Base-by-base conservation (phyloP, 2,329 filamentous ascomycete species). In the Leptodontidium sp. region DNA sequence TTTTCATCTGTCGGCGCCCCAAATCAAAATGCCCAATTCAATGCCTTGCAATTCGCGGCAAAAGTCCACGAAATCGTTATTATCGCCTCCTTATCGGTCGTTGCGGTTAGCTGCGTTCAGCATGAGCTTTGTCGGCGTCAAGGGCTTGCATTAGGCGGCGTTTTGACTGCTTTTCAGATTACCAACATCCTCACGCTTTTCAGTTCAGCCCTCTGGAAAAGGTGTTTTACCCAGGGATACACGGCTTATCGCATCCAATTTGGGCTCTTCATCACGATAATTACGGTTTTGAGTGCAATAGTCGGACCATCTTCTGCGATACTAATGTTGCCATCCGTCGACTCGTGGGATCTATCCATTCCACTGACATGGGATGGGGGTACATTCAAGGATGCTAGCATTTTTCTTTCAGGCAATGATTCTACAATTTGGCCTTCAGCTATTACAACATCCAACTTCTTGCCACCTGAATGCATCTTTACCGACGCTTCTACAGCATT, bases 11-110 rank as follows among this genome's bases (percentile, higher is more conserved):
- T 40, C 8, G 38, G 38, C 38, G 11, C 38, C 38, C 11, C 38
- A 40, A 12, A 61, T 45, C 58, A 61, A 17, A 61, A 45, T 47
- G n/a, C 43, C n/a, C 58, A 29, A 17, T 35, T 61, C 40, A 61
- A 61, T 47, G 58, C 58, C 21, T 29, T 61, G 2, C 58, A 61
- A 43, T 61, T 61, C 26, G 45, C 61, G 11, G 45, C 43, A 0
- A 63, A 63, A 47, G 5, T 61, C 2, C 61, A 63, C 29, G 61
- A 63, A 21, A 63, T 63, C 14, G 8, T 38, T n/a, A 63, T 63
- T 11, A 12, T 45, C 29, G 61, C 61, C 11, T 63, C 40, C 8
- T 50, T 63, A 15, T 63, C 61, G 6, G 21, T 38, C 2, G 45
- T 63, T 21, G 45, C 45, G 4, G 26, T 35, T 21, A 50, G 26